A percentile compares a stretch with the other conserved stretches of the same genome.
phyloP scores from a whole-genome alignment of 2,329 filamentous ascomycete species.

The Ophiocordyceps sinensis region DNA sequence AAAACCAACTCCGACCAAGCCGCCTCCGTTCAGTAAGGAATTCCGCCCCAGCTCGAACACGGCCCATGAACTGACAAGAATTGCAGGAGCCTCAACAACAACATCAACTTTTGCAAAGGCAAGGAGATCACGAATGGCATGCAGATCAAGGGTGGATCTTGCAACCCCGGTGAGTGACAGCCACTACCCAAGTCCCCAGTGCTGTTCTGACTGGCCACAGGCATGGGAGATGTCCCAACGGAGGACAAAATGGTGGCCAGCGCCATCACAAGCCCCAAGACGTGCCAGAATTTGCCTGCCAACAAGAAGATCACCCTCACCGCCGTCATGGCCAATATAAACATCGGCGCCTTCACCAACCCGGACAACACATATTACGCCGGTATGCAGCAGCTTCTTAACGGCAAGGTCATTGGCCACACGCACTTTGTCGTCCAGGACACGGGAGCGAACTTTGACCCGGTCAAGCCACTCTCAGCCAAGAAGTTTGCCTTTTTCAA shows the following conservation, averaged over 20 bases:
- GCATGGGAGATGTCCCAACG: conserved; percentile 47
- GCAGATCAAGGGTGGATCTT: conserved; percentile 43
- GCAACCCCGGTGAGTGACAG: conserved; percentile 43
- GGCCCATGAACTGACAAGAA: conserved; percentile 3
- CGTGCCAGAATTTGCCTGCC: conserved; percentile 30
- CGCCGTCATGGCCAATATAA: conserved; percentile 38
- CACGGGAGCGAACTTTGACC: conserved; percentile 34
- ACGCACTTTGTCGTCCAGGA: conserved; percentile 45
- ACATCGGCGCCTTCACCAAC: conserved; percentile 46
- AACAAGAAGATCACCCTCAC: conserved; percentile 37
- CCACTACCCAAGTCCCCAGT: background rate
- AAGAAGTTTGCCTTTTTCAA: conserved; percentile 48
- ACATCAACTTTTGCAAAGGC: conserved; percentile 47
- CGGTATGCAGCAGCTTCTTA: conserved; percentile 36
- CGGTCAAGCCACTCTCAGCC: conserved; percentile 36
- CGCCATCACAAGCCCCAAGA: conserved; percentile 37
- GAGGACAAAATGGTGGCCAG: conserved; percentile 41
- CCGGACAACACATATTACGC: conserved; percentile 45
- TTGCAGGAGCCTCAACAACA: conserved; percentile 36
- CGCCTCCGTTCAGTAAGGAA: conserved; percentile 33
- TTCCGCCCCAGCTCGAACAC: background rate
- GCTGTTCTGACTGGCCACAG: conserved; percentile 14
- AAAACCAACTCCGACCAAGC: conserved; percentile 9
- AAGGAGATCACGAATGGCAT: conserved; percentile 44
- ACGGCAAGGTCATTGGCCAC: conserved; percentile 42